Percentiles rank a stretch among this genome's conserved stretches.
Evolutionary conservation across 2,329 filamentous ascomycete species (phyloP).

Genomic region (Hypoxylon sp.): DNA sequence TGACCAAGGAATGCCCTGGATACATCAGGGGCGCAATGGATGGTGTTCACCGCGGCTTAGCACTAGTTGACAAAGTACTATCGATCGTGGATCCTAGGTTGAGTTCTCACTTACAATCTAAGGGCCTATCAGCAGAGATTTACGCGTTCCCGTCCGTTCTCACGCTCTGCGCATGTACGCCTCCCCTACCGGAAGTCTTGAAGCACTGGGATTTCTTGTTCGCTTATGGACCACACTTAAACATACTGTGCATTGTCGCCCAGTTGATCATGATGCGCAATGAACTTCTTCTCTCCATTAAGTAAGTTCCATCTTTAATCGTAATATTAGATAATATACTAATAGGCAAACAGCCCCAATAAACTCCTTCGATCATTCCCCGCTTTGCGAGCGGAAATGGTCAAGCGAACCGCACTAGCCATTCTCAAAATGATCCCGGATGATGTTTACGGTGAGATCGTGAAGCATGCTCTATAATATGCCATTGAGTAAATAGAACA

Average conservation of each 20-base stretch:
- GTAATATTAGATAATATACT: slow-evolving; percentile 39
- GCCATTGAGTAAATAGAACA: not conserved
- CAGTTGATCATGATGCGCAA: slow-evolving; percentile 91
- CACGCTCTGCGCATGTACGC: slow-evolving; percentile 95
- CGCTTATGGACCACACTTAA: slow-evolving; percentile 93
- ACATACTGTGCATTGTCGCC: slow-evolving; percentile 95
- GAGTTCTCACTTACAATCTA: slow-evolving; percentile 84
- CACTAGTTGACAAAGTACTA: slow-evolving; percentile 91
- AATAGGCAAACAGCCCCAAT: slow-evolving; percentile 78
- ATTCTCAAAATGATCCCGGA: slow-evolving; percentile 92
- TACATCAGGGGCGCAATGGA: slow-evolving; percentile 98
- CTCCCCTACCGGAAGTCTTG: slow-evolving; percentile 92
- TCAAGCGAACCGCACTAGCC: slow-evolving; percentile 87
- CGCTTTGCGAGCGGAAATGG: slow-evolving; percentile 83
- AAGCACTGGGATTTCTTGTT: slow-evolving; percentile 98
- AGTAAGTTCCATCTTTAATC: slow-evolving; percentile 66
- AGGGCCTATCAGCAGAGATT: slow-evolving; percentile 91
- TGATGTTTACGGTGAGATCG: slow-evolving; percentile 90
- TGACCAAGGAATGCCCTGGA: slow-evolving; percentile 89
- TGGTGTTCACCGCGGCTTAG: slow-evolving; percentile 92
- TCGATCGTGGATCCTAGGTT: slow-evolving; percentile 93
- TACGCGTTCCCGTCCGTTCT: slow-evolving; percentile 97
- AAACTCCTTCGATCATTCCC: slow-evolving; percentile 92
- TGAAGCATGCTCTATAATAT: slow-evolving; percentile 82
- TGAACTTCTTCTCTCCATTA: slow-evolving; percentile 84